Base-by-base conservation (phyloP, 257 asterid species). In the Solanum appendiculatum region DNA sequence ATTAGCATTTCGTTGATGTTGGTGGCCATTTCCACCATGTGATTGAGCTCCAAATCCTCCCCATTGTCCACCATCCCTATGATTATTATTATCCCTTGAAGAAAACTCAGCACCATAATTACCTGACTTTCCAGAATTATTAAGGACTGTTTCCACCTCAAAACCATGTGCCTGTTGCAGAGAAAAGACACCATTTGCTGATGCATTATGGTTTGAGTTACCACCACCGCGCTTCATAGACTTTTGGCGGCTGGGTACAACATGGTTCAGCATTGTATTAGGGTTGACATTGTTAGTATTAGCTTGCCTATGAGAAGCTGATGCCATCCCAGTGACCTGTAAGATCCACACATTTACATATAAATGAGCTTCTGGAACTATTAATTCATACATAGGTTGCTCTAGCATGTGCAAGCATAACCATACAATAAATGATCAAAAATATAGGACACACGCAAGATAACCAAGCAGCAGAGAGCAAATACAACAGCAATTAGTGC, bases 161-260 rank as follows among this genome's bases (percentile, higher is more conserved):
- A 88, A 29, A 85, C 75, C 86, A 25, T 91, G 95, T 5, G 87
- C 51, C 46, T 91, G 90, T 70, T 90, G 88, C 87, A 87, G 95
- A 87, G 93, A 84, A 83, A 89, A 58, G 60, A 78, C 89, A 4
- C 92, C 94, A 81, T 92, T 91, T 72, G 88, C 87, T 58, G 90
- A 48, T 33, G 44, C 74, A 87, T 77, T 90, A 44, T 83, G 89
- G 88, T 90, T 92, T 12, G 90, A 86, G 90, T 86, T 86, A 37
- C 90, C 89, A 51, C 92, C 93, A 87, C 89, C 90, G 15, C 92
- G 95, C 84, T 92, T 94, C 88, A 91, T 64, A 34, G 96, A 92
- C 88, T 86, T 94, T 72, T 90, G 96, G 69, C 96, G 95, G 70
- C 91, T 87, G 40, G 88, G 90, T 18, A 82, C 88, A 2, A 81